phyloP scores from a whole-genome alignment of 306 rosid species.

The Cucurbita moschata region DNA sequence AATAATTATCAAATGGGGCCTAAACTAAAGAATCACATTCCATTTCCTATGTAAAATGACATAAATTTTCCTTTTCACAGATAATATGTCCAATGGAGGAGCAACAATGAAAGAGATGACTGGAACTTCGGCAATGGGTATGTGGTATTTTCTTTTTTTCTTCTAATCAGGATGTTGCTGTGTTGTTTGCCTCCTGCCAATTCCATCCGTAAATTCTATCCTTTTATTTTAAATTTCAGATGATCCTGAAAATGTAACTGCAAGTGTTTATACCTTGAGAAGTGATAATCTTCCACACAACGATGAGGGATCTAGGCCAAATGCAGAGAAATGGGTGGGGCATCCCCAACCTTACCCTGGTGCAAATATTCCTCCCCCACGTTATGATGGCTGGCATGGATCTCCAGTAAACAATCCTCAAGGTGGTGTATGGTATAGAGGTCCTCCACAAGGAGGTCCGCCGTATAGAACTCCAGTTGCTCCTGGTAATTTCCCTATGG shows the following conservation, averaged over 20 bases:
- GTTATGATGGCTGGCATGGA: slow-evolving; percentile 75
- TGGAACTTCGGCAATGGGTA: slow-evolving; percentile 37
- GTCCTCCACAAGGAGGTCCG: slow-evolving; percentile 64
- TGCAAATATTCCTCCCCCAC: slow-evolving; percentile 49
- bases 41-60: background rate
- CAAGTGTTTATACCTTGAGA: slow-evolving; percentile 39
- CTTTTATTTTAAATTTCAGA: slow-evolving; percentile 25
- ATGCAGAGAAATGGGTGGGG: slow-evolving; percentile 68
- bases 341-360: slow-evolving; percentile 60
- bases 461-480: slow-evolving; percentile 63
- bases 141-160: slow-evolving; percentile 1
- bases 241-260: slow-evolving; percentile 29
- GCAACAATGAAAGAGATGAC: slow-evolving; percentile 27
- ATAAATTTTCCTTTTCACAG: slow-evolving; percentile 22
- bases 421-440: slow-evolving; percentile 80
- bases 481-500: slow-evolving; percentile 75
- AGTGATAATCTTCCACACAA: slow-evolving; percentile 37
- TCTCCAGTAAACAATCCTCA: slow-evolving; percentile 63
- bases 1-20: no score
- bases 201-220: background rate
- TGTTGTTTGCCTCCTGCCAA: background rate
- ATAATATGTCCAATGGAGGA: slow-evolving; percentile 29
- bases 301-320: slow-evolving; percentile 51
- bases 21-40: background rate
- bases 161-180: background rate